A percentile compares a stretch with the other conserved stretches of the same genome.
Evolutionary conservation across 805 yeast genomes (phyloP).

Genomic region (Yarrowia phangngaensis): DNA sequence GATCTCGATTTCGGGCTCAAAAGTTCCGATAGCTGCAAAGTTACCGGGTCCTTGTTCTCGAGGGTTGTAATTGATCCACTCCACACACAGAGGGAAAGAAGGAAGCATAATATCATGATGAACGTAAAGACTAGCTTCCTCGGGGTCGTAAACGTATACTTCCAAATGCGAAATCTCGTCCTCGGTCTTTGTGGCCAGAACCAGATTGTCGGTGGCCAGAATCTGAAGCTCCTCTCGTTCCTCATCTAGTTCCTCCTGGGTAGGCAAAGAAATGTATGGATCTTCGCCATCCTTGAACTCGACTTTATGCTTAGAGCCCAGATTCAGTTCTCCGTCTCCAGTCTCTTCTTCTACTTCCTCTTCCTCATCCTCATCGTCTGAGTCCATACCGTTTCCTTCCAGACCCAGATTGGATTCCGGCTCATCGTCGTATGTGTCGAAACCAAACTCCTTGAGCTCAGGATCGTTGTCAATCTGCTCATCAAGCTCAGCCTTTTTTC

Average conservation of each 20-base stretch:
- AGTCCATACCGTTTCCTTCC: conserved; percentile 61
- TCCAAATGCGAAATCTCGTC: conserved; percentile 91
- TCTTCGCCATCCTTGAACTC: conserved; percentile 49
- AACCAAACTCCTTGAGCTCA: conserved; percentile 74
- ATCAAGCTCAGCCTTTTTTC: conserved; percentile 18
- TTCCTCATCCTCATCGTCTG: conserved; percentile 51
- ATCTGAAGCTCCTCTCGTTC: conserved; percentile 82
- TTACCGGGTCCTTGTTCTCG: conserved; percentile 61
- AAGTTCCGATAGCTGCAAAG: conserved; percentile 94
- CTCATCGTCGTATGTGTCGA: conserved; percentile 81
- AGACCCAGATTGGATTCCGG: conserved; percentile 44
- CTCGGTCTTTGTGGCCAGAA: conserved; percentile 90
- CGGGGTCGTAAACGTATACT: conserved; percentile 84
- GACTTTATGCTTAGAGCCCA: conserved; percentile 45
- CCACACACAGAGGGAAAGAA: conserved; percentile 93
- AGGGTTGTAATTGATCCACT: conserved; percentile 74
- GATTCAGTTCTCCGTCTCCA: conserved; percentile 41
- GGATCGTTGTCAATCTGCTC: conserved; percentile 28
- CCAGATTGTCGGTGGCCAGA: conserved; percentile 82
- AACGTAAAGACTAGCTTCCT: conserved; percentile 69
- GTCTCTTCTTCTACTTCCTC: conserved; percentile 52
- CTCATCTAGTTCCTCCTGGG: conserved; percentile 60
- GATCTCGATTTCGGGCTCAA: conserved; percentile 94
- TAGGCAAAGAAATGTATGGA: conserved; percentile 59
- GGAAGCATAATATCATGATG: conserved; percentile 98